Evolutionary conservation across 2,329 filamentous ascomycete genomes (phyloP), one percentile per base, ranked within the genome.

Genomic region (Teratosphaeria pseudoeucalypti): DNA sequence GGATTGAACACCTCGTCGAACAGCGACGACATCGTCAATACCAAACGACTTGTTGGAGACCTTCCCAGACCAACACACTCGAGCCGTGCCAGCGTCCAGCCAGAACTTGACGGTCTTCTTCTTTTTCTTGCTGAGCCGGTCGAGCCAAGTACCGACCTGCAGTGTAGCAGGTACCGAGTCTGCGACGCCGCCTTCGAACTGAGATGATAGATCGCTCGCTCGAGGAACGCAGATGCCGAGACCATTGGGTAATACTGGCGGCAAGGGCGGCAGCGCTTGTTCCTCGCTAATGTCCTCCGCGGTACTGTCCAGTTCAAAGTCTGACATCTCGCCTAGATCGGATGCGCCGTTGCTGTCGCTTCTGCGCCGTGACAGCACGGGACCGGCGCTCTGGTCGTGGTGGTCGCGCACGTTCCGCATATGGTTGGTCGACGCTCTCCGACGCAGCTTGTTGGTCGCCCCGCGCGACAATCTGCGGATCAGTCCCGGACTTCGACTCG

Each of bases 21-120:
- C 91, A 70, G 96, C 91, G 69, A 89, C 88, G 68, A 99, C 92
- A 72, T 97, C 91, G 69, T 99, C 94, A 63, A 99, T 89, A 73
- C 95, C 95, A 64, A 99, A 88, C 57, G 85, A 85, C 72, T 96
- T 97, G 27, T 85, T 83, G 0, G 88, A 86, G 39, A 89, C 85
- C 9, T 82, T 84, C 54, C 85, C 82, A 73, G 95, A 89, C 92
- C 92, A 97, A 29, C 82, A 88, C 27, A 99, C 89, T 73, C 91
- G 94, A 62, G 89, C 92, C 1, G 88, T 83, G 68, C 92, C 88
- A 27, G 88, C 81, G 68, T 97, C 90, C 27, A 97, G 84, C 57
- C 87, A 84, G 67, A 96, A 85, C 29, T 82, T 82, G 71, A 94
- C 90, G 63, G 86, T 85, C 66, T 81, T 86, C 66, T 81, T 86